Base-by-base conservation (phyloP, 225 moss, liverwort and hornwort genomes). In the Polytrichum formosum region DNA sequence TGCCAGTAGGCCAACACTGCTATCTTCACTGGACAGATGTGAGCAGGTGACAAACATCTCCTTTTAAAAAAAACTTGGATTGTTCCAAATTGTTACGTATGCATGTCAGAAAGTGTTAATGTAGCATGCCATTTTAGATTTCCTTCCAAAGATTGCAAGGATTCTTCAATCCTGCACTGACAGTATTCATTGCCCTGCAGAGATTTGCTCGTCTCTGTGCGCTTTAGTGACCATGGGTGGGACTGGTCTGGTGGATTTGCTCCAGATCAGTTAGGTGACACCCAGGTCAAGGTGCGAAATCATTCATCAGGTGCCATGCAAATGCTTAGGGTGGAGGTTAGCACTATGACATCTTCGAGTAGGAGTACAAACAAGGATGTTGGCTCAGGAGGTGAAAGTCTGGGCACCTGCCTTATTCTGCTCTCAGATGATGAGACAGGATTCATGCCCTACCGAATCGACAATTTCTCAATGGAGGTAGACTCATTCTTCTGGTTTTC, bases 391-490 rank as follows among this genome's bases (percentile, higher is more conserved):
- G 85, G 87, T 68, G 90, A 91, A 65, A 93, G 82, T 73, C 77
- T 96, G 29, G 96, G 93, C 72, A 96, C 91, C 54, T 90, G 81
- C 73, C 73, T 92, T 31, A 89, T 96, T 73, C 82, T 89, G 60
- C 75, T 96, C 71, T 89, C 96, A 28, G 88, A 96, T 54, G 96
- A 96, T 79, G 96, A 96, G 72, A 90, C 96, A 53, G 96, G 93
- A 17, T 93, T 96, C 76, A 86, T 93, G 87, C 96, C 96, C 4
- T 96, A 96, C 75, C 96, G 96, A 68, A 87, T 96, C 72, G 96
- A 96, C 67, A 96, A 96, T 74, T 96, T 96, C 75, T 93, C 93
- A 46, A 74, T 91, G 82, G 96, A 96, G 96, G 96, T 96, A 73
- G 53, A 65, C 28, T 63, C 33, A 13, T 46, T 55, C 60, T 28